Evolutionary conservation across 2,329 filamentous ascomycete genomes (phyloP), one percentile per base, ranked within the genome.

Genomic region (Alternaria angustiovoidea): DNA sequence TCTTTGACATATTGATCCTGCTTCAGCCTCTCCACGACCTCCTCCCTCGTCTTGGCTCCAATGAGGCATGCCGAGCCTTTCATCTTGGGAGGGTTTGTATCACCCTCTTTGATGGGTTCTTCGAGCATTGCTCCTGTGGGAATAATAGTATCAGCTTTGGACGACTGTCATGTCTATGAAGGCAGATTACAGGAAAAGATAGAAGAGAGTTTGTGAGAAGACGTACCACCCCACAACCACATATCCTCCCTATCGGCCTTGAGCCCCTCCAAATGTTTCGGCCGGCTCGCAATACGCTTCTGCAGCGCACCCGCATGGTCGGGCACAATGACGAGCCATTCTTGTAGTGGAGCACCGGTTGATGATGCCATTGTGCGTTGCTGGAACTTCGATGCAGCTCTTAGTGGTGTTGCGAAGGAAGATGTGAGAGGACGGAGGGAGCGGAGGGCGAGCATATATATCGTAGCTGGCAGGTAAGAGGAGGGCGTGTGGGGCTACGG

Each of bases 1-100:
- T 79, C 83, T 61, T 80, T 84, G 9, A 84, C 82, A 79, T 96
- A 97, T 9, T 93, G 81, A 80, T 97, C 93, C 49, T 86, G 84
- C 77, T 86, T 86, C 47, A 97, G 76, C 52, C 85, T 73, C 68
- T 90, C 85, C 41, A 89, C 75, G 2, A 92, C 87, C 75, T 93
- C 90, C 65, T 93, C 90, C 69, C 85, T 87, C 8, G 85, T 88
- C 63, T 87, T 85, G 7, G 91, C 92, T 30, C 86, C 78, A 39
- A 87, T 82, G 28, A 96, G 82, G 72, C 95, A 81, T 18, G 88
- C 87, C 75, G 89, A 93, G 42, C 92, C 93, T 64, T 87, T 87
- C 80, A 95, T 93, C 74, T 90, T 88, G 43, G 87, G 85, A 20
- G 84, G 86, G 5, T 81, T 79, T 0, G 67, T 80, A 24, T 89